Evolutionary conservation across 345 rosid genomes (phyloP).

Genomic region (Excoecaria agallocha): DNA sequence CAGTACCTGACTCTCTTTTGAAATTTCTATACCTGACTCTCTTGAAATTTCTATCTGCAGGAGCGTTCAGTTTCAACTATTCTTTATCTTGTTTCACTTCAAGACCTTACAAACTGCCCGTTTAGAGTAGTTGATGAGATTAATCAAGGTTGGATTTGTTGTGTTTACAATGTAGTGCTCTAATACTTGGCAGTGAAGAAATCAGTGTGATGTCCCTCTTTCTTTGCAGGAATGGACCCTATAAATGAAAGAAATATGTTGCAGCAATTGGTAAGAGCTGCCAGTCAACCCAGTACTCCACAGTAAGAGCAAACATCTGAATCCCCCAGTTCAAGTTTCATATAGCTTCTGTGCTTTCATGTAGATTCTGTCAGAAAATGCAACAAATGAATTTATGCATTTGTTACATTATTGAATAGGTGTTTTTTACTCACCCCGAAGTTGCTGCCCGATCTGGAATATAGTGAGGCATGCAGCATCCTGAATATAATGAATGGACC

Average conservation of each 20-base stretch:
- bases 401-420: constrained; percentile 34
- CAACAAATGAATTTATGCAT: neutral
- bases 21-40: neutral
- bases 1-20: neutral
- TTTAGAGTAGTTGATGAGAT: constrained; percentile 98
- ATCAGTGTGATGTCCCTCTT: neutral
- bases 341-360: neutral
- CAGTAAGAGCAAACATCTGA: constrained; percentile 52
- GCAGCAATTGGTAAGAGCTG: constrained; percentile 93
- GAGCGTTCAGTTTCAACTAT: constrained; percentile 94
- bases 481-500: constrained; percentile 95
- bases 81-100: constrained; percentile 94
- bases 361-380: too few species aligned
- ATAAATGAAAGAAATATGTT: constrained; percentile 96
- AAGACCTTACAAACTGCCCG: constrained; percentile 95
- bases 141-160: constrained; percentile 66
- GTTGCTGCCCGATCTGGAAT: constrained; percentile 80
- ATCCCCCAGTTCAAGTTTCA: neutral
- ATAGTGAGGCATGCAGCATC: constrained; percentile 88
- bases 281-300: constrained; percentile 89
- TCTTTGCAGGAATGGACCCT: constrained; percentile 83
- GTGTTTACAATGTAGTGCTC: neutral
- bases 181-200: neutral
- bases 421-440: constrained; percentile 91
- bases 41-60: constrained; percentile 25